Conservation (phyloP, 805 yeast genomes). For the Lachancea kluyveri region DNA sequence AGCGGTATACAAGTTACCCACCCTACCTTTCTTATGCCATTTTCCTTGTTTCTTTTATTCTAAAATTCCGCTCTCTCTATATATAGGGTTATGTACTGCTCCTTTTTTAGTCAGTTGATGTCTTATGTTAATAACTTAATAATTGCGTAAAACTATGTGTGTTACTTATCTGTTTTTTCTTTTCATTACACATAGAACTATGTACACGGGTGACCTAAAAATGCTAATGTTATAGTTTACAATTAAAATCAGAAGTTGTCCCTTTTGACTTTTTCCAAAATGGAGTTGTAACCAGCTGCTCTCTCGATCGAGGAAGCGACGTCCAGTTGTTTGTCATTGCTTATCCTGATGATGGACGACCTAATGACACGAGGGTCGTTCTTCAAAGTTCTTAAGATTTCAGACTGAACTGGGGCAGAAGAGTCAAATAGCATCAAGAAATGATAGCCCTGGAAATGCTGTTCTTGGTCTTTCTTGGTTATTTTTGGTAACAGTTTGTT, state of each 20-base stretch:
- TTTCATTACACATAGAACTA: too few relatives aligned
- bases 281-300: constrained; percentile 25
- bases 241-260: constrained; percentile 1
- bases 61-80: too few relatives aligned
- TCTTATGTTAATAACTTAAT: too few relatives aligned
- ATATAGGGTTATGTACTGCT: too few relatives aligned
- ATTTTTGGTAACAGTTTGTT: constrained; percentile 72
- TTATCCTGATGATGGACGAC: constrained; percentile 62
- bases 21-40: too few relatives aligned
- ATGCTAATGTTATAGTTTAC: too few relatives aligned
- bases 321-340: constrained; percentile 45
- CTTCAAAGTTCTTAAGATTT: constrained; percentile 70
- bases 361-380: constrained; percentile 89
- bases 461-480: constrained; percentile 78
- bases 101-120: too few relatives aligned
- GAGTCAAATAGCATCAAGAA: constrained; percentile 84
- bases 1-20: too few relatives aligned
- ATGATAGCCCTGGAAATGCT: constrained; percentile 85
- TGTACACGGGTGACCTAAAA: too few relatives aligned
- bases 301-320: constrained; percentile 54
- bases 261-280: constrained; percentile 18
- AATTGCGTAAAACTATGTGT: too few relatives aligned
- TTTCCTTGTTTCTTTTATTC: too few relatives aligned
- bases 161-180: too few relatives aligned
- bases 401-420: constrained; percentile 79